Base-by-base conservation (phyloP, 2,329 filamentous ascomycete species). In the Helotiales sp. region DNA sequence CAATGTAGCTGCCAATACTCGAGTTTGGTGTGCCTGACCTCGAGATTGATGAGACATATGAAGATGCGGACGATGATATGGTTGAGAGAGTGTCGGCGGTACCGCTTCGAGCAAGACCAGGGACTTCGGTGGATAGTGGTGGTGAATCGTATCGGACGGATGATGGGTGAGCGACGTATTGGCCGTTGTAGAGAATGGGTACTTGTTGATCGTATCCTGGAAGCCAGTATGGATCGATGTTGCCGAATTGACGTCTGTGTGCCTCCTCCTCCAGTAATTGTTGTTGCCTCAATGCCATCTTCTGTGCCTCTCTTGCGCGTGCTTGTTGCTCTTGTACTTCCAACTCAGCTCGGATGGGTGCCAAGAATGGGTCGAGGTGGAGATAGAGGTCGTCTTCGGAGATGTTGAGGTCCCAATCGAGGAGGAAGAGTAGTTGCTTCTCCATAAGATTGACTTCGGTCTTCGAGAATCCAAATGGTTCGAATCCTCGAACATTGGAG, bases 391-490 rank as follows among this genome's bases (percentile, higher is more conserved):
- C 92, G 55, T 93, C 82, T 70, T 92, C 86, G 40, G 81, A 87
- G 70, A 99, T 92, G 66, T 90, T 84, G 60, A 96, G 84, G 66
- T 99, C 91, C 91, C 93, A 99, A 72, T 97, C 90, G 46, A 99
- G 82, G 42, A 99, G 84, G 79, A 91, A 95, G 52, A 99, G 87
- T 29, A 99, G 83, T 77, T 99, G 95, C 83, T 96, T 96, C 83
- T 99, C 95, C 95, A 99, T 99, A 62, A 98, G 82, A 79, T 99
- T 99, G 69, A 99, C 95, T 77, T 99, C 95, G 33, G 91, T 95
- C 66, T 93, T 83, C 69, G 87, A 93, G 81, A 99, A 98, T 67
- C 92, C 90, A 70, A 98, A 99, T 70, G 81, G 84, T 71, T 78
- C 81, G 61, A 68, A 72, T 8, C 80, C 77, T 10, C 81, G 82